phyloP scores from a whole-genome alignment of 179 eudicot genomes.

The Heliamphora ciliata region DNA sequence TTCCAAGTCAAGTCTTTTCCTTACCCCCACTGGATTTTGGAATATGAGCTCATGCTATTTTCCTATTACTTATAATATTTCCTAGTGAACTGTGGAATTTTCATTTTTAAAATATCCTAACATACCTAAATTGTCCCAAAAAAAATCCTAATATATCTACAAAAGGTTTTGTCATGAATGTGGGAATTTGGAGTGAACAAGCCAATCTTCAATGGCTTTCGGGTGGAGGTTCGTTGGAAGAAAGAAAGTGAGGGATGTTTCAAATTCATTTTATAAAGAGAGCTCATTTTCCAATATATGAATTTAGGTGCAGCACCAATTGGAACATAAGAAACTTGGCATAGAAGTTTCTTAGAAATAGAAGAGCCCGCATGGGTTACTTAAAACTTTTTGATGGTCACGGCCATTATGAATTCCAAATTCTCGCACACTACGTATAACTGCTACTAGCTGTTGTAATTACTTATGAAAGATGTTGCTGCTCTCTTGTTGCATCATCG shows the following conservation, averaged over 20 bases:
- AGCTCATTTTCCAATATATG: not conserved
- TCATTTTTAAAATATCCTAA: too few species aligned
- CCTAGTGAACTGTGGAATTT: too few species aligned
- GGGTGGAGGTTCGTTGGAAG: not conserved
- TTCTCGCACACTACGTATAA: not conserved
- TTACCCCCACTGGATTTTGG: not conserved
- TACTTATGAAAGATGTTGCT: too few species aligned
- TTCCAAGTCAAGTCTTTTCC: not conserved
- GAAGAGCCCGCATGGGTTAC: not conserved
- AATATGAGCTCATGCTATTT: not conserved
- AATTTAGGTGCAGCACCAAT: not conserved
- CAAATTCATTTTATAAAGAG: not conserved
- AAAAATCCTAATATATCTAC: not conserved
- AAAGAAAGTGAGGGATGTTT: not conserved
- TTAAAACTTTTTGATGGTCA: not conserved
- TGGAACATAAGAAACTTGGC: not conserved
- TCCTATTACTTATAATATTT: not conserved
- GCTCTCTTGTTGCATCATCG: too few species aligned
- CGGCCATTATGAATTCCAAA: not conserved
- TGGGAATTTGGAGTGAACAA: not conserved
- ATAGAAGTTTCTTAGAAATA: not conserved
- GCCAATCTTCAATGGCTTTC: not conserved
- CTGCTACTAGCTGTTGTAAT: not conserved
- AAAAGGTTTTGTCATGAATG: not conserved
- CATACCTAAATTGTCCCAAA: too few species aligned